Evolutionary conservation across 2,329 filamentous ascomycete genomes (phyloP), one percentile per base, ranked within the genome.

Genomic region (Aschersonia sp.): DNA sequence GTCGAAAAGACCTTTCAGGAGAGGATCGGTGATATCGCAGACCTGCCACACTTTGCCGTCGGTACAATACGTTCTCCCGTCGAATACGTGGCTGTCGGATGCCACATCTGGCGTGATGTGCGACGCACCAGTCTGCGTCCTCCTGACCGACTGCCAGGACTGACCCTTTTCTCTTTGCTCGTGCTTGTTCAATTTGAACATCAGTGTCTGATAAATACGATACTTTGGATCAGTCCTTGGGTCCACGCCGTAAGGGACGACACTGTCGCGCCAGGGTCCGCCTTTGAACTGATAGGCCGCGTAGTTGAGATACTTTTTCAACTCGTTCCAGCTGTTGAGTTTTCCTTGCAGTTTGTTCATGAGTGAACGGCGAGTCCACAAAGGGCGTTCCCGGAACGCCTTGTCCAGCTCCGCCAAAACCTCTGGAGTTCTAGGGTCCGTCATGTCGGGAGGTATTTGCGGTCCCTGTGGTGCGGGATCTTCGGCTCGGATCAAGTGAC

Each of bases 11-110:
- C 70, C 63, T 1, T 70, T 68, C 1, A 97, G 70, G 1, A 89
- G 59, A 0, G 87, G 85, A 57, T 97, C 90, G 0, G 79, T 83
- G 47, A 97, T 83, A 62, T 98, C 92, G 66, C 88, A 94, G 30
- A 94, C 76, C 69, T 97, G 92, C 84, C 88, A 98, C 45, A 92
- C 82, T 57, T 92, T 92, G 40, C 88, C 88, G 57, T 95, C 88
- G 1, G 78, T 76, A 12, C 79, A 78, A 47, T 90, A 78, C 2
- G 74, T 75, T 50, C 79, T 71, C 44, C 90, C 90, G 51, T 94
- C 87, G 63, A 96, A 97, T 1, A 90, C 69, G 62, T 97, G 89
- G 47, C 73, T 81, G 32, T 68, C 61, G 22, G 63, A 64, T 35
- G 67, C 60, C 30, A 67, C 65, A 43, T 67, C 66, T 8, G 62